Conservation (phyloP, 225 moss, liverwort and hornwort species). For the Bryoerythrophyllum caledonicum region DNA sequence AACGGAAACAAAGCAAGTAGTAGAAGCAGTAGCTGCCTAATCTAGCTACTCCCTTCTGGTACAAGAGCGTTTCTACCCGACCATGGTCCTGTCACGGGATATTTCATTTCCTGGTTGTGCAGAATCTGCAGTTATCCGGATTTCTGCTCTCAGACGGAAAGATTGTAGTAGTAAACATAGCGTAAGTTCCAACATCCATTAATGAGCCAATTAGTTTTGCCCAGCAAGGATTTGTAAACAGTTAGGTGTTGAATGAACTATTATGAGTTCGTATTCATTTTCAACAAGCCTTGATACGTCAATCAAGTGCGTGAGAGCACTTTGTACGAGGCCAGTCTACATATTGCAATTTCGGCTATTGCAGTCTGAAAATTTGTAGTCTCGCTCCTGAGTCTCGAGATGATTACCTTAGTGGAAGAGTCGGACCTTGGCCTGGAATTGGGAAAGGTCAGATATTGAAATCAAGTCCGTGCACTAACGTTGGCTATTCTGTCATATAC, state of each 20-base stretch:
- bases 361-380: neutral
- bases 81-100: constrained; percentile 10
- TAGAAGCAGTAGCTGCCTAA: constrained; percentile 40
- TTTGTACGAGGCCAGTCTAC: constrained; percentile 2
- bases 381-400: neutral
- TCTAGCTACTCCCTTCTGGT: neutral
- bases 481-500: neutral
- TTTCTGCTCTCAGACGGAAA: constrained; percentile 7
- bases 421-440: neutral
- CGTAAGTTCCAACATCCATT: constrained; percentile 25
- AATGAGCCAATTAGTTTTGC: constrained; percentile 20
- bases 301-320: constrained; percentile 3
- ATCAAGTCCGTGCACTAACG: too few species aligned
- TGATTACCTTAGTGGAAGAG: neutral
- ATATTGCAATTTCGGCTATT: too few species aligned
- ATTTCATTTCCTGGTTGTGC: constrained; percentile 15
- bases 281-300: constrained; percentile 6
- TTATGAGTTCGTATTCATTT: constrained; percentile 30
- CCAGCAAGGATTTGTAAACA: constrained; percentile 19
- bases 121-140: constrained; percentile 22
- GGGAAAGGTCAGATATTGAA: neutral
- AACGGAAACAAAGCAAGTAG: constrained; percentile 28
- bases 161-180: constrained; percentile 22
- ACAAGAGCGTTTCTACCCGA: constrained; percentile 14
- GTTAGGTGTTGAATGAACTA: constrained; percentile 33